Percentiles rank a stretch among this genome's conserved stretches.
Conservation (phyloP, 2,329 filamentous ascomycete genomes). For the Aspergillus costaricaensis region DNA sequence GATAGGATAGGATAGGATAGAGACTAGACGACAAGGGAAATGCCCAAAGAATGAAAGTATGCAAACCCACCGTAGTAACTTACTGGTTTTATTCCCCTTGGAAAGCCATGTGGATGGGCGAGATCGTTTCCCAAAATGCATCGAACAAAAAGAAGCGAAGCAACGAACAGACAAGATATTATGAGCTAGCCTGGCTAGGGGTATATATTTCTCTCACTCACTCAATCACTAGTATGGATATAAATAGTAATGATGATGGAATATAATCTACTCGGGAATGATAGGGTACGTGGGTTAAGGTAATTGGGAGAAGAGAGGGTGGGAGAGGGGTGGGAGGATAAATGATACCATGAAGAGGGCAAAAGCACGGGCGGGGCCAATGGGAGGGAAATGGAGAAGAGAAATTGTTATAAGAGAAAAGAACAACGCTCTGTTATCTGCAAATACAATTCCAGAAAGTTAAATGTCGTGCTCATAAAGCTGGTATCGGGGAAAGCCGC, state of each 20-base stretch:
- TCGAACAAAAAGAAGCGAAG: too few relatives aligned
- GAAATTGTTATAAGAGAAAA: not conserved
- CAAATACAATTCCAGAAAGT: conserved; percentile 34
- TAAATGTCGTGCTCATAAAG: conserved; percentile 33
- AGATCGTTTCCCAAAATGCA: not conserved
- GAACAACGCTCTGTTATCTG: conserved; percentile 24
- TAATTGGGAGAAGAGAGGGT: not conserved
- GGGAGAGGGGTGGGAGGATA: not conserved
- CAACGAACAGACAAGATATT: too few relatives aligned
- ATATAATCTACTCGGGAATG: conserved; percentile 6
- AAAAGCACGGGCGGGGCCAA: not conserved
- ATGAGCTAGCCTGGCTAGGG: conserved; percentile 4
- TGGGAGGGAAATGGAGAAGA: conserved; percentile 1
- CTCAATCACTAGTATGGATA: not conserved
- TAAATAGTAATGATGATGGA: not conserved
- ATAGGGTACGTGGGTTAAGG: not conserved
- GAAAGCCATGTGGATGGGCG: too few relatives aligned
- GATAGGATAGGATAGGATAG: too few relatives aligned
- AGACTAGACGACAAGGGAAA: too few relatives aligned
- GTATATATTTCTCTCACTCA: conserved; percentile 4
- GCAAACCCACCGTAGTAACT: too few relatives aligned
- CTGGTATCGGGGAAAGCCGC: conserved; percentile 31
- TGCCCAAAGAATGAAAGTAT: too few relatives aligned
- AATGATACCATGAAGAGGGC: not conserved
- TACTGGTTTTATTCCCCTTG: too few relatives aligned